Percentiles rank a stretch among this genome's conserved stretches.
Conservation (phyloP, 192 early-diverging fungal genomes). For the Coemansia sp. region DNA sequence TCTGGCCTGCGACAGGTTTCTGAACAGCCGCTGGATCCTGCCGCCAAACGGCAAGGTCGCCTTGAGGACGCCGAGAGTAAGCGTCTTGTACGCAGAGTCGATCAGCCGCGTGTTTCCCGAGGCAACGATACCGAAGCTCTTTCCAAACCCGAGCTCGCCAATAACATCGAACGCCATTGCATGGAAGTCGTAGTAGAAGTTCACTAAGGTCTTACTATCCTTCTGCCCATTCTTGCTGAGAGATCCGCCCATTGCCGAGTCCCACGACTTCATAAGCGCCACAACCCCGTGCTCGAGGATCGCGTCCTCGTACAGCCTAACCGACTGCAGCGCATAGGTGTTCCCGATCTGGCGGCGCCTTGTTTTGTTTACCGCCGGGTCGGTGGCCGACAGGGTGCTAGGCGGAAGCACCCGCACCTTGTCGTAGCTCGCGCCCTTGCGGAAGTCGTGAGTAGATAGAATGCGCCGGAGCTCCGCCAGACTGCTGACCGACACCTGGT, state of each 20-base stretch:
- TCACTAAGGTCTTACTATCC: slow-evolving; percentile 4
- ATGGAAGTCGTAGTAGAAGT: slow-evolving; percentile 43
- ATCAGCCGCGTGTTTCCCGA: slow-evolving; percentile 14
- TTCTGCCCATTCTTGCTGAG: neutral
- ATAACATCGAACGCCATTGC: slow-evolving; percentile 37
- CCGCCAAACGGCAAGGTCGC: slow-evolving; percentile 12
- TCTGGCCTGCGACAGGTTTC: neutral
- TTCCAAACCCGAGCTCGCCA: slow-evolving; percentile 40
- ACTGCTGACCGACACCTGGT: slow-evolving; percentile 35
- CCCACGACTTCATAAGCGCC: slow-evolving; percentile 36
- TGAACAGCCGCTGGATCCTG: slow-evolving; percentile 19
- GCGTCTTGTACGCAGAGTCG: slow-evolving; percentile 19
- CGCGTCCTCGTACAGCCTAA: slow-evolving; percentile 21
- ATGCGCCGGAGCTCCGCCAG: slow-evolving; percentile 22
- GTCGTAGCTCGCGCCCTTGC: slow-evolving; percentile 38
- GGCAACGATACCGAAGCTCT: slow-evolving; percentile 19
- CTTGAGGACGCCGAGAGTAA: slow-evolving; percentile 11
- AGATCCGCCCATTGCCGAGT: slow-evolving; percentile 6
- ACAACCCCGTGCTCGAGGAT: slow-evolving; percentile 25
- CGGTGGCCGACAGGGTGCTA: slow-evolving; percentile 34
- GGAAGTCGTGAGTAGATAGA: slow-evolving; percentile 37
- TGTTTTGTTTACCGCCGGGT: slow-evolving; percentile 35
- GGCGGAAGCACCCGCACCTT: slow-evolving; percentile 9
- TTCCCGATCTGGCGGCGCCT: slow-evolving; percentile 34
- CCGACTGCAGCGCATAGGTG: slow-evolving; percentile 20